Conservation (phyloP, 2,329 filamentous ascomycete genomes). For the Xylariaceae sp. region DNA sequence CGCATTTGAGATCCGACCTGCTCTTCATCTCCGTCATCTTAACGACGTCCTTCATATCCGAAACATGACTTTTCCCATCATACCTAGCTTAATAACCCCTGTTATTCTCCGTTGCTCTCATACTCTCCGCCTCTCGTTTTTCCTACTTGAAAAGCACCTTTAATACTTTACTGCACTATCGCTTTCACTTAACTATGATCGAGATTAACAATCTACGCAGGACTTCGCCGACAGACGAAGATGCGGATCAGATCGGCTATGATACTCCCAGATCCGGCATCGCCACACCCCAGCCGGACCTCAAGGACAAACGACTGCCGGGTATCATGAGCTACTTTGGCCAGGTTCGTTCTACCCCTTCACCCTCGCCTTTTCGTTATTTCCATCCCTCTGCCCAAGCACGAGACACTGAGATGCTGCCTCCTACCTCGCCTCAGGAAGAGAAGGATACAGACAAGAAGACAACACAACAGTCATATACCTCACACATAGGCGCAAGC, state of each 20-base stretch:
- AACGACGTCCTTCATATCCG: slow-evolving; percentile 12
- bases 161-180: slow-evolving; percentile 1
- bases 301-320: slow-evolving; percentile 91
- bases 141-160: not conserved
- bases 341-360: slow-evolving; percentile 95
- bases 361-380: slow-evolving; percentile 54
- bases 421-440: slow-evolving; percentile 44
- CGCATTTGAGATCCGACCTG: slow-evolving; percentile 17
- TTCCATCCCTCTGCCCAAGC: slow-evolving; percentile 47
- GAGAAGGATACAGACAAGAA: slow-evolving; percentile 37
- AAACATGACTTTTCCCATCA: slow-evolving; percentile 23
- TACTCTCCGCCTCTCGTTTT: not conserved
- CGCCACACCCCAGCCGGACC: slow-evolving; percentile 91
- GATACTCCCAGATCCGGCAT: slow-evolving; percentile 89
- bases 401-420: slow-evolving; percentile 44
- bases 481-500: slow-evolving; percentile 30
- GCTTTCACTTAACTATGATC: slow-evolving; percentile 32
- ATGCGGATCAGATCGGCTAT: slow-evolving; percentile 80
- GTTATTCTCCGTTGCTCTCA: slow-evolving; percentile 4
- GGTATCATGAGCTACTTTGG: slow-evolving; percentile 97
- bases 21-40: slow-evolving; percentile 17
- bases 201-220: slow-evolving; percentile 61
- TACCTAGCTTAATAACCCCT: slow-evolving; percentile 16
- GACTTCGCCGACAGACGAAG: slow-evolving; percentile 68
- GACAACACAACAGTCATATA: slow-evolving; percentile 31